phyloP scores from a whole-genome alignment of 352 stramenopile genomes.

The Pilasporangium apinafurcum region DNA sequence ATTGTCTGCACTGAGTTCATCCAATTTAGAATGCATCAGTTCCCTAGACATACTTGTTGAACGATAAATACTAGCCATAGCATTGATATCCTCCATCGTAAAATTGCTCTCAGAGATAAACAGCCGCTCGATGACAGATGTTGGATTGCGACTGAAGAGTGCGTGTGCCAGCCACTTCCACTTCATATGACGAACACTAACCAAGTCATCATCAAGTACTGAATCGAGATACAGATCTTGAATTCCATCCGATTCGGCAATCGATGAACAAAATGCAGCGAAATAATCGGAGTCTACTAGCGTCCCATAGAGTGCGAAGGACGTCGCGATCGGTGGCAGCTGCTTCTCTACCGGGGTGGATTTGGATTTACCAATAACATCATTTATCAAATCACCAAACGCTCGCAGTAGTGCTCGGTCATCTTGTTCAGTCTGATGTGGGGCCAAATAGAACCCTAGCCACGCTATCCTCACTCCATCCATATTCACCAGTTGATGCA shows the following conservation, averaged over 20 bases:
- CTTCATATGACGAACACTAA: constrained; percentile 3
- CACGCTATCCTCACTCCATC: too few relatives aligned
- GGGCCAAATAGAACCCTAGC: too few relatives aligned
- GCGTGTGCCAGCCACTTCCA: constrained; percentile 9
- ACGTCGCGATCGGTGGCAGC: neutral
- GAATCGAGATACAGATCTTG: constrained; percentile 8
- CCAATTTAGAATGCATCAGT: constrained; percentile 23
- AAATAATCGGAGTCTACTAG: neutral
- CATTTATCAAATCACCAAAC: constrained; percentile 15
- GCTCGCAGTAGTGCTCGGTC: constrained; percentile 22
- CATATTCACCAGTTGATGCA: too few relatives aligned
- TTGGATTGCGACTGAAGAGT: constrained; percentile 4
- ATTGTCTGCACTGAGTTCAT: neutral
- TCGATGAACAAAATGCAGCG: constrained; percentile 2
- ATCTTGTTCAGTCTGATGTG: too few relatives aligned
- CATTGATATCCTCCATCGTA: constrained; percentile 7
- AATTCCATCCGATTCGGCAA: constrained; percentile 2
- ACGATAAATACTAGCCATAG: constrained; percentile 11
- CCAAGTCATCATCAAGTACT: constrained; percentile 2
- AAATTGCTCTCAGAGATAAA: neutral
- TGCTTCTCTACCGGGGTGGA: neutral
- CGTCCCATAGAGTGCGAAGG: neutral
- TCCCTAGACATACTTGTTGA: constrained; percentile 10
- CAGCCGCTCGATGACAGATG: neutral
- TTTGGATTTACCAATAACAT: constrained; percentile 1